Base-by-base conservation (phyloP, 192 early-diverging fungal species). In the Allomyces javanicus region DNA sequence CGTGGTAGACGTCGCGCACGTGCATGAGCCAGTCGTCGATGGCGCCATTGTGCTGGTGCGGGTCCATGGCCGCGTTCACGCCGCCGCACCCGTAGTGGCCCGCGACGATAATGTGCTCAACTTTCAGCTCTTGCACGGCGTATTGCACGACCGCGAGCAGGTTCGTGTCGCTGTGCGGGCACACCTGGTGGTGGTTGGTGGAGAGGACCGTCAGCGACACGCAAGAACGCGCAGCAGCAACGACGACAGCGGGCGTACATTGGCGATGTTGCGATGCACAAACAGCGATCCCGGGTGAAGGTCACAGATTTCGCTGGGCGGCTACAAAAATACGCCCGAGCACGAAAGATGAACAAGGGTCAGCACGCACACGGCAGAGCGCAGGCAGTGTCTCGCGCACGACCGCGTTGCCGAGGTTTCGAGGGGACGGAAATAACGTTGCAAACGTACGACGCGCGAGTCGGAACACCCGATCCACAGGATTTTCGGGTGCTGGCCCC, bases 191-290 rank as follows among this genome's bases (percentile, higher is more conserved):
- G 33, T 40, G 5, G 33, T 26, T 1, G 26, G 26, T 26, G 33
- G 33, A 40, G 33, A 3, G 33, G 33, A 40, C 0, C 33, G 33
- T 40, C 33, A 40, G 33, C 7, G 33, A 40, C 7, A 40, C 3
- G 33, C 33, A 7, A 40, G 33, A 9, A 40, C 33, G 33, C 33
- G 33, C 33, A 40, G 33, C 33, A 40, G 33, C 33, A 9, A 9
- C 7, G 33, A 40, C 33, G 33, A 3, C 50, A 0, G 21, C 9
- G 17, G 17, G 12, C 12, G 17, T n/a, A 58, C 50, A n/a, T 58
- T 58, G 69, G 93, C 96, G 65, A 99, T 95, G 79, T 97, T 99
- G 70, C 96, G 83, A 77, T 96, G 93, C 12, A 96, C 89, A 76
- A 99, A 99, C 43, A 97, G 77, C 67, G 96, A 90, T 21, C 94